phyloP scores from a whole-genome alignment of 2,329 filamentous ascomycete genomes.

The Reticulascus tulasneorum region DNA sequence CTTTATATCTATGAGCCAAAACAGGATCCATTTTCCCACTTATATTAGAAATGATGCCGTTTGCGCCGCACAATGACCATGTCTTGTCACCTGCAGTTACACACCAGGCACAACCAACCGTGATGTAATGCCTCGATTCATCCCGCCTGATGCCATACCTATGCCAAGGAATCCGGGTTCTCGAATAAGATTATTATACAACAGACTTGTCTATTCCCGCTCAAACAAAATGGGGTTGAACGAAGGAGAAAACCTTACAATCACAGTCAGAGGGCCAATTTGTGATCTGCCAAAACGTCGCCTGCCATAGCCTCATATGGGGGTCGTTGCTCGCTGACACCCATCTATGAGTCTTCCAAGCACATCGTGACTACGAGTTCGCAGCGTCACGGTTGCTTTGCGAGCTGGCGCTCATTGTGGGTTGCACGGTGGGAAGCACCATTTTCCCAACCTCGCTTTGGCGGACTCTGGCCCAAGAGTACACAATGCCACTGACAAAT shows the following conservation, averaged over 20 bases:
- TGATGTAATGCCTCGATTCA: background rate
- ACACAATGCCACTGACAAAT: conserved; percentile 89
- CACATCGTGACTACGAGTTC: conserved; percentile 42
- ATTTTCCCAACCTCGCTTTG: conserved; percentile 66
- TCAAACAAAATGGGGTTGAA: background rate
- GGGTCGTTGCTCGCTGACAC: too few relatives aligned
- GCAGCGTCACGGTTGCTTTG: conserved; percentile 85
- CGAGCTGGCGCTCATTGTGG: conserved; percentile 85
- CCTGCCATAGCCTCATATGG: too few relatives aligned
- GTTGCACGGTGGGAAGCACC: conserved; percentile 63
- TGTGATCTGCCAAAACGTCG: background rate
- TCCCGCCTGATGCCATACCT: background rate
- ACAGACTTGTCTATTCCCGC: background rate
- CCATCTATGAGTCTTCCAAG: too few relatives aligned
- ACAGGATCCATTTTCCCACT: too few relatives aligned
- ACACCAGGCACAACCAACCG: background rate
- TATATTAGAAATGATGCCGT: too few relatives aligned
- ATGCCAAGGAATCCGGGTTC: background rate
- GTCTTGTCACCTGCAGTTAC: too few relatives aligned
- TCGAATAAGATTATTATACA: conserved; percentile 1
- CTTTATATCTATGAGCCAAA: too few relatives aligned
- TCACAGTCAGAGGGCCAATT: background rate
- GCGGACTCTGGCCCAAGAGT: conserved; percentile 80
- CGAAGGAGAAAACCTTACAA: background rate
- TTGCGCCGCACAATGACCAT: too few relatives aligned